A percentile compares a stretch with the other conserved stretches of the same genome.
Evolutionary conservation across 305 asterid species (phyloP).

Genomic region (Fraxinus paxiana): DNA sequence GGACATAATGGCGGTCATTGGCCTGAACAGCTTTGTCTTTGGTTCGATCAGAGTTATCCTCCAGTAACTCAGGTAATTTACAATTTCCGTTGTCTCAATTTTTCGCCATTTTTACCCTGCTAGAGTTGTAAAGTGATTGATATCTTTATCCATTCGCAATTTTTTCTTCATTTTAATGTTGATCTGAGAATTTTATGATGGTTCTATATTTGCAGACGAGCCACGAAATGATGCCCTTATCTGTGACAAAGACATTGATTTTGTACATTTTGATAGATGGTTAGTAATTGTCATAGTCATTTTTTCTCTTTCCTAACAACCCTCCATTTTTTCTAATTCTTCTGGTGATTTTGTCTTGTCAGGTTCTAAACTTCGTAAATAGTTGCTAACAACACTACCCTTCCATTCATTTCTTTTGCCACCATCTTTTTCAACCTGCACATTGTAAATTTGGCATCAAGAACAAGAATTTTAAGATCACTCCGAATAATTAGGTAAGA

Average conservation of each 20-base stretch:
- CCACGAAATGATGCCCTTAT: not conserved
- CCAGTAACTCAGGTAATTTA: not conserved
- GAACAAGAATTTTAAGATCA: constrained; percentile 2
- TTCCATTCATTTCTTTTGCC: constrained; percentile 1
- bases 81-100: not conserved
- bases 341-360: constrained; percentile 6
- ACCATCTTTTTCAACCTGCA: not conserved
- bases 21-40: not conserved
- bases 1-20: not conserved
- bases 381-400: not conserved
- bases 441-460: constrained; percentile 2
- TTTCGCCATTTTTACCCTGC: not conserved
- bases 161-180: not conserved
- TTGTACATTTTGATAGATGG: constrained; percentile 10
- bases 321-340: constrained; percentile 3
- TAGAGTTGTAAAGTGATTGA: not conserved
- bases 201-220: constrained; percentile 21
- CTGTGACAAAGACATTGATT: constrained; percentile 1
- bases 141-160: not conserved
- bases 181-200: not conserved
- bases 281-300: constrained; percentile 11
- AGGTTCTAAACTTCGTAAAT: constrained; percentile 16
- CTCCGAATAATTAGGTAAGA: constrained; percentile 11
- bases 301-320: not conserved
- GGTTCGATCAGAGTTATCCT: not conserved